A percentile compares a stretch with the other conserved stretches of the same genome.
phyloP scores from a whole-genome alignment of 73 alveolate genomes.

The Paramecium sexaurelia region DNA sequence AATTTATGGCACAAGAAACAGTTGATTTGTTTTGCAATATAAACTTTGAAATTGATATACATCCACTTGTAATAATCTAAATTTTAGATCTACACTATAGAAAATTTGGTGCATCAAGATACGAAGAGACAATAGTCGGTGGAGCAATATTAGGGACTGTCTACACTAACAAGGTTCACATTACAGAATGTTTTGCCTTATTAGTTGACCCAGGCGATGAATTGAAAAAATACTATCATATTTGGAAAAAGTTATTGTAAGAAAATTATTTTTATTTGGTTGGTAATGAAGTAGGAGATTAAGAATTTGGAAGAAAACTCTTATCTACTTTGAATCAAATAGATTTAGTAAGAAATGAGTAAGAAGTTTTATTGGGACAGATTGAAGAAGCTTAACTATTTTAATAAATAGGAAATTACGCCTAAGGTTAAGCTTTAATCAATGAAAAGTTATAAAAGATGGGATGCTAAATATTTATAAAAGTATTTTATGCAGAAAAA shows the following conservation, averaged over 20 bases:
- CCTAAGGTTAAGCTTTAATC: background rate
- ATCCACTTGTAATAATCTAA: slow-evolving; percentile 35
- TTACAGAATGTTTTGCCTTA: slow-evolving; percentile 6
- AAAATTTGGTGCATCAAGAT: slow-evolving; percentile 26
- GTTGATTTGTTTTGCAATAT: slow-evolving; percentile 32
- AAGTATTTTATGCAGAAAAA: background rate
- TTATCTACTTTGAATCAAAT: slow-evolving; percentile 26
- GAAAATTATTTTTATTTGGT: background rate
- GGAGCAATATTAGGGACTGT: slow-evolving; percentile 49
- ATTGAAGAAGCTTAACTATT: slow-evolving; percentile 28
- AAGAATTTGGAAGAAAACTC: slow-evolving; percentile 54
- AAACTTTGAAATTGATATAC: slow-evolving; percentile 45
- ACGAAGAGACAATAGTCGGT: background rate
- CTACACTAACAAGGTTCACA: slow-evolving; percentile 36
- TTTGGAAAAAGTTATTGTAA: slow-evolving; percentile 30
- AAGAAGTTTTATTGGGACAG: background rate
- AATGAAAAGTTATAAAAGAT: slow-evolving; percentile 21
- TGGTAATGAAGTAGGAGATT: slow-evolving; percentile 35
- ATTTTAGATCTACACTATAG: slow-evolving; percentile 28
- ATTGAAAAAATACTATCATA: slow-evolving; percentile 8
- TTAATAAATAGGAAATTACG: background rate
- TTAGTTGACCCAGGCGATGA: slow-evolving; percentile 6
- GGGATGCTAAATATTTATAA: background rate
- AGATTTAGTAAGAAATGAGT: background rate
- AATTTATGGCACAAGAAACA: slow-evolving; percentile 57